Percentiles rank a stretch among this genome's conserved stretches.
Conservation (phyloP, 176 grass and related monocot species). For the Aegilops longissima region DNA sequence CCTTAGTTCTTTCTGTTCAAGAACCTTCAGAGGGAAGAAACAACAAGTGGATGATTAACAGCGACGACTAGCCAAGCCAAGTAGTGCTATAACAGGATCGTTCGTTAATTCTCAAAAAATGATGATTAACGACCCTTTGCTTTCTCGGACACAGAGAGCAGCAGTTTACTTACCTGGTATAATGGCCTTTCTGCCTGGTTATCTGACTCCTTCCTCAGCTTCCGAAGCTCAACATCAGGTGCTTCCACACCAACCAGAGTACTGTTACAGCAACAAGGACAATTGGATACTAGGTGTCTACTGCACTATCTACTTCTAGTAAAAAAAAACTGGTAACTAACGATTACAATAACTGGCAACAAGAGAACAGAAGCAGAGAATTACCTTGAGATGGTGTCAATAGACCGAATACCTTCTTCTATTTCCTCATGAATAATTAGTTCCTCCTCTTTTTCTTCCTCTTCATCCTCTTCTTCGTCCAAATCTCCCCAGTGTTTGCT, state of each 20-base stretch:
- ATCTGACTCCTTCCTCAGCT: conserved; percentile 76
- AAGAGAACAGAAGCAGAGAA: background rate
- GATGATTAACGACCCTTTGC: no score
- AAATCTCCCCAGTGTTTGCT: conserved; percentile 86
- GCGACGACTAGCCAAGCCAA: background rate
- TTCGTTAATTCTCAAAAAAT: background rate
- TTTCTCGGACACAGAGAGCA: no score
- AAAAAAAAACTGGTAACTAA: background rate
- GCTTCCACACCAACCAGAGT: conserved; percentile 71
- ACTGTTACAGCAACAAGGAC: conserved; percentile 27
- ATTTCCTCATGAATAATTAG: conserved; percentile 41
- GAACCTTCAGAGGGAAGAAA: no score
- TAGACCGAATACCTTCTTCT: conserved; percentile 65
- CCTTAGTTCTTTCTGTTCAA: no score
- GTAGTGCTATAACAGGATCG: background rate
- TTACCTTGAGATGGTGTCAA: conserved; percentile 62
- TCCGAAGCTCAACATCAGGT: conserved; percentile 82
- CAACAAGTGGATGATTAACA: background rate
- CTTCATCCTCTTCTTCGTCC: no score
- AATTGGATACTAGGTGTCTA: background rate
- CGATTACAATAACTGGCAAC: background rate
- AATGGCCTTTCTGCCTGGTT: conserved; percentile 54
- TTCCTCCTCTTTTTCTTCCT: conserved; percentile 42
- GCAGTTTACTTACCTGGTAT: no score
- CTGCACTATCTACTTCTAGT: no score